Evolutionary conservation across 768 basidiomycete genomes (phyloP), one percentile per base, ranked within the genome.

Genomic region (Neoboletus brunneissimus): DNA sequence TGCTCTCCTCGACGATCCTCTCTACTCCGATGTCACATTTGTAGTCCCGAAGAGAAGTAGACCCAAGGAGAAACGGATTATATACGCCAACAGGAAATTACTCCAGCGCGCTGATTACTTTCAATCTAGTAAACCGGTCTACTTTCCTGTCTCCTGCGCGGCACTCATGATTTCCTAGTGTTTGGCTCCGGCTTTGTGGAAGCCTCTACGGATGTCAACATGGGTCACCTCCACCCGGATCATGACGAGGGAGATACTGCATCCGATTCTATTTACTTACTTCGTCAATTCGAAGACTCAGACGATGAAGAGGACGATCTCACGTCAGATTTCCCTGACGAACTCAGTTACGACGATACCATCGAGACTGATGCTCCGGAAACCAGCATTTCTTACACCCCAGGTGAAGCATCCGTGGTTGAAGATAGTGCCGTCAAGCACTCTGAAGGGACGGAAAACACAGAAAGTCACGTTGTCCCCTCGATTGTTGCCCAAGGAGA

Each of bases 1-100:
- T 6, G 72, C 77, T 32, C 73, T 94, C 25, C 75, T 94, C 11
- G 86, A 94, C 62, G 88, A 94, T 63, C 88, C 88, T n/a, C 67
- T 81, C 13, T 94, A 93, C 63, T 91, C 91, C 7, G 91, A 94
- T 63, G 83, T 94, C 18, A 85, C 88, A 67, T 94, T 94, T 60
- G 74, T 92, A 20, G 73, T 94, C 31, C 88, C 88, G 0, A 72
- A 73, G 32, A 66, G 77, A 34, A 69, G 70, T 23, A 68, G 75
- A 27, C 72, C 73, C 16, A 69, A 72, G 23, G 76, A 72, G 41
- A 60, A 64, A 27, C 70, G 77, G 16, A 65, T 66, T 16, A 88
- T 94, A 59, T 88, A 82, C 67, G 91, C 91, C 1, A 82, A 84
- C 43, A 83, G 80, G 60, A 83, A 79, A 63, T 64, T 94, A 42